Conservation (phyloP, 2,329 filamentous ascomycete genomes). For the Phaeosphaeriaceae sp. region DNA sequence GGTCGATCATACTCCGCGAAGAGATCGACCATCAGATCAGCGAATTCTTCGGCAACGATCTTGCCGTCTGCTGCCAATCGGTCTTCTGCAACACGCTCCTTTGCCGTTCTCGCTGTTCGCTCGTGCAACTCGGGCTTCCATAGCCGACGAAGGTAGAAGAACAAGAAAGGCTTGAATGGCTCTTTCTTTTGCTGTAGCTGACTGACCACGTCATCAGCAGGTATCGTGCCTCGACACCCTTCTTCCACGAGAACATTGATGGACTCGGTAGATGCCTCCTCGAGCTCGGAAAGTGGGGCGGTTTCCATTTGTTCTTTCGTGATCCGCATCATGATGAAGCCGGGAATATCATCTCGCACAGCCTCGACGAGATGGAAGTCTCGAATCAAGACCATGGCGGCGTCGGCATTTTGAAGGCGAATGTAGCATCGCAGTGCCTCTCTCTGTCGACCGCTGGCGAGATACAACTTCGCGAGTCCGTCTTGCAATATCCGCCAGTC, state of each 20-base stretch:
- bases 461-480: slow-evolving; percentile 81
- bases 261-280: slow-evolving; percentile 80
- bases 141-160: slow-evolving; percentile 87
- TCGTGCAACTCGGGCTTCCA: slow-evolving; percentile 77
- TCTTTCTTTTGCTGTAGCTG: slow-evolving; percentile 68
- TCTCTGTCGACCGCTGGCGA: slow-evolving; percentile 79
- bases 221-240: slow-evolving; percentile 85
- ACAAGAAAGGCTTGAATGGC: slow-evolving; percentile 74
- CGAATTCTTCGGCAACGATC: slow-evolving; percentile 81
- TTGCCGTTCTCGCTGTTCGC: slow-evolving; percentile 42
- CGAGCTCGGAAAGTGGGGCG: slow-evolving; percentile 74
- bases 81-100: slow-evolving; percentile 48
- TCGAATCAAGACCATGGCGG: slow-evolving; percentile 82
- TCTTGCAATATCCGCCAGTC: slow-evolving; percentile 94
- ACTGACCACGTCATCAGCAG: slow-evolving; percentile 75
- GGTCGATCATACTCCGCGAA: slow-evolving; percentile 84
- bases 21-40: slow-evolving; percentile 83
- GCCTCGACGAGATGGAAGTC: slow-evolving; percentile 91
- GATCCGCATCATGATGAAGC: slow-evolving; percentile 87
- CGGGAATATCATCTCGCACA: slow-evolving; percentile 86
- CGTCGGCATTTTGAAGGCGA: slow-evolving; percentile 87
- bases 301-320: slow-evolving; percentile 71
- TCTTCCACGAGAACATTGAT: slow-evolving; percentile 88
- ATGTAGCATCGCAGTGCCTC: slow-evolving; percentile 92
- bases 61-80: slow-evolving; percentile 64